A percentile compares a stretch with the other conserved stretches of the same genome.
Evolutionary conservation across 306 rosid species (phyloP).

Genomic region (Fagus sylvatica): DNA sequence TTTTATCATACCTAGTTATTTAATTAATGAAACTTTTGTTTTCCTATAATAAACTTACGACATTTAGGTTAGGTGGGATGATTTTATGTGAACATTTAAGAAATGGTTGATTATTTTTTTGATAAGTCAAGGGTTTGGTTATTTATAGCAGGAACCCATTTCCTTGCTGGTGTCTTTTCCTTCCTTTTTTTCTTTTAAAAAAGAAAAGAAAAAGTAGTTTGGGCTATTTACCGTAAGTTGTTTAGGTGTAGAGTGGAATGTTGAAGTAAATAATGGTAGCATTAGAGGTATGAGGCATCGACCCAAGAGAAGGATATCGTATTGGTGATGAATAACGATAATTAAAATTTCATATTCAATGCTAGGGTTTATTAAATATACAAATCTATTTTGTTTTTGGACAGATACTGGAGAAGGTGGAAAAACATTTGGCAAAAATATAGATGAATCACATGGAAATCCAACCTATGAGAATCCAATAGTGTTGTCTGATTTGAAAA

Average conservation of each 20-base stretch:
- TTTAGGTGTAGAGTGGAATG: neutral
- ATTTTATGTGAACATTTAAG: neutral
- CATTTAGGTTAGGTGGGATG: neutral
- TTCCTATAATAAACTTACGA: neutral
- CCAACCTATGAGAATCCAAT: neutral
- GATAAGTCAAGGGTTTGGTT: too few relatives aligned
- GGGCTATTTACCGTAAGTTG: neutral
- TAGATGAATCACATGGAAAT: neutral
- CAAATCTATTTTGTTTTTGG: neutral
- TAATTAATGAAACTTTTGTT: neutral
- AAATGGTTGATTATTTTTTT: neutral
- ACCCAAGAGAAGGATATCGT: neutral
- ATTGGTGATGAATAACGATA: neutral
- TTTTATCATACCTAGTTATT: neutral
- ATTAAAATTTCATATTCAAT: neutral
- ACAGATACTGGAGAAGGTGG: neutral
- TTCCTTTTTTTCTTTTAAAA: neutral
- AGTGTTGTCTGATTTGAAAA: neutral
- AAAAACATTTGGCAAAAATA: neutral
- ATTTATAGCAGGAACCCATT: neutral
- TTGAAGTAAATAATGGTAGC: neutral
- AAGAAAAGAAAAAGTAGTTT: neutral
- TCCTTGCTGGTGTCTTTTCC: neutral
- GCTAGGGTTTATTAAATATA: neutral
- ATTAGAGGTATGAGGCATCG: neutral